Percentiles rank a stretch among this genome's conserved stretches.
These are phyloP conservation scores for Plasmodium knowlesi DNA, from an alignment of 169 alveolate species.

Conservation along the genomic window DNA sequence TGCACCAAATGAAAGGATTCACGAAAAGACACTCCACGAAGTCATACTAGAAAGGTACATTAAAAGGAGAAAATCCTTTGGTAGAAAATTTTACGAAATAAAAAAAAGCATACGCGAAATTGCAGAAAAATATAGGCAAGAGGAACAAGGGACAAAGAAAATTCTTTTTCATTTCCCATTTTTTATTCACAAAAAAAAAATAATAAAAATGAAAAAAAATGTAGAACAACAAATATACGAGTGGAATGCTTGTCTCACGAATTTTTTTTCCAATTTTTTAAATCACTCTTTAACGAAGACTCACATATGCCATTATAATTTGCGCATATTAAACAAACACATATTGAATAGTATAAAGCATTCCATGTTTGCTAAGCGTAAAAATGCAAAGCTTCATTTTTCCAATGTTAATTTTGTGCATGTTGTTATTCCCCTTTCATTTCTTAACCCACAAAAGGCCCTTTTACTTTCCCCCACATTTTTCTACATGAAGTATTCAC, in stretches of 20 bases:
- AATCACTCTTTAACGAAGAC: slow-evolving; percentile 13
- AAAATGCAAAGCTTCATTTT: background rate
- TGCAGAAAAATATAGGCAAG: slow-evolving; percentile 1
- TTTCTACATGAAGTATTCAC: slow-evolving; percentile 20
- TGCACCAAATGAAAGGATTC: background rate
- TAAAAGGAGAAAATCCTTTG: slow-evolving; percentile 19
- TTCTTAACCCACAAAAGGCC: slow-evolving; percentile 15
- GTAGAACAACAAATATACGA: slow-evolving; percentile 33
- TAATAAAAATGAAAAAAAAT: slow-evolving; percentile 37
- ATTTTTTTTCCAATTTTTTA: slow-evolving; percentile 38
- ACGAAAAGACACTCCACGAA: slow-evolving; percentile 3
- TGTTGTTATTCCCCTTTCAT: slow-evolving; percentile 16
- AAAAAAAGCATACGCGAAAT: slow-evolving; percentile 30
- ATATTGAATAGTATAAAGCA: slow-evolving; percentile 21
- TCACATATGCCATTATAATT: slow-evolving; percentile 16
- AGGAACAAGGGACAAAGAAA: slow-evolving; percentile 8
- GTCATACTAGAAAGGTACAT: slow-evolving; percentile 18
- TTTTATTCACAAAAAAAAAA: slow-evolving; percentile 33
- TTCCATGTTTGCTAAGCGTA: slow-evolving; percentile 6
- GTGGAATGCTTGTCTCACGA: slow-evolving; percentile 54
- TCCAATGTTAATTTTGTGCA: slow-evolving; percentile 30
- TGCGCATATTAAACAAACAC: slow-evolving; percentile 29
- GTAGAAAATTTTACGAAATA: background rate
- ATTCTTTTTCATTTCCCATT: slow-evolving; percentile 37
- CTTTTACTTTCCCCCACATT: slow-evolving; percentile 7